phyloP scores from a whole-genome alignment of 2,329 filamentous ascomycete genomes.

The Pseudogymnoascus sp. region DNA sequence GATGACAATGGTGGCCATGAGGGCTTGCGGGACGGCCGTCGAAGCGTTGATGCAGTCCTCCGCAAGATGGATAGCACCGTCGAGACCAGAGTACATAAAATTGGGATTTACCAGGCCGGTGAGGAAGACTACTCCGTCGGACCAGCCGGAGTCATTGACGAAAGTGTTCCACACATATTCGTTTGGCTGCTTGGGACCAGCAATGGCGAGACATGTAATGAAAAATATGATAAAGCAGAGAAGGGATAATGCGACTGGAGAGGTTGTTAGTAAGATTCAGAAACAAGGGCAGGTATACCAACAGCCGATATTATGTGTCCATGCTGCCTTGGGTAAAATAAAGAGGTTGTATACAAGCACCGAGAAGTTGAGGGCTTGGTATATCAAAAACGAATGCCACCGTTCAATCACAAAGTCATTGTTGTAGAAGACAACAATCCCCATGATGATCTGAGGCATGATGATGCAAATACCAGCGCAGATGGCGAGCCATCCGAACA shows the following conservation, averaged over 20 bases:
- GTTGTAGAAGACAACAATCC: slow-evolving; percentile 4
- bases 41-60: slow-evolving; percentile 27
- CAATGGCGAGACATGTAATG: neutral
- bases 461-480: slow-evolving; percentile 5
- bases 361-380: neutral
- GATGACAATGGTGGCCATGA: slow-evolving; percentile 29
- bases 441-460: neutral
- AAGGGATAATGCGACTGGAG: slow-evolving; percentile 1
- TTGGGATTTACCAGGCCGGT: slow-evolving; percentile 37
- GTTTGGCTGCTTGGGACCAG: slow-evolving; percentile 1
- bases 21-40: neutral
- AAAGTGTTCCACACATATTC: slow-evolving; percentile 22
- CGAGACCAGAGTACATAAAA: slow-evolving; percentile 33
- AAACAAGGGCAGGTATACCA: neutral
- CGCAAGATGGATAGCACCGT: slow-evolving; percentile 36
- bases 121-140: slow-evolving; percentile 36
- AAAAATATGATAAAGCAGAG: slow-evolving; percentile 3
- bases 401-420: neutral
- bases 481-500: slow-evolving; percentile 1
- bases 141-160: slow-evolving; percentile 35
- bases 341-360: slow-evolving; percentile 8
- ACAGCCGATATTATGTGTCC: slow-evolving; percentile 11
- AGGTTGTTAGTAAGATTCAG: neutral
- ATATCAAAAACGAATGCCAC: slow-evolving; percentile 9
- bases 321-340: slow-evolving; percentile 2